Evolutionary conservation across 768 basidiomycete species (phyloP), one percentile per base, ranked within the genome.

Genomic region (Rhizopogon sp.): DNA sequence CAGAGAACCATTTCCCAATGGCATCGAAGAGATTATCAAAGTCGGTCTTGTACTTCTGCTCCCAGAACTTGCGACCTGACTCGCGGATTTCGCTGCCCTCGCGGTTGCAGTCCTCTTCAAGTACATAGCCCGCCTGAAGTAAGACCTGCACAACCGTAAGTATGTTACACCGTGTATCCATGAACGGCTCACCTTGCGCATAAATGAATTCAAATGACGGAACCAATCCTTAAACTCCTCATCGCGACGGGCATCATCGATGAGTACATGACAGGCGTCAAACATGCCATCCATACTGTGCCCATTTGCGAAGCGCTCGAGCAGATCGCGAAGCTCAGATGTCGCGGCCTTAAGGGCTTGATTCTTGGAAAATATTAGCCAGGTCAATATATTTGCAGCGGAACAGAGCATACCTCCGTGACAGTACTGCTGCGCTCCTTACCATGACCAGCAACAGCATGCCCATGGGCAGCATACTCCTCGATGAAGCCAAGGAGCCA

Each of bases 261-360:
- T 85, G 14, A 99, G 76, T 2, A 78, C 79, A 61, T 87, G 77
- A 40, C 88, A 75, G 5, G 93, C 80, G 58, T 89, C 81, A 37
- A 88, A 75, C 55, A 96, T 79, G 31, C 77, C 69, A 54, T 85
- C 75, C 70, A 94, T 79, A 39, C 82, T 83, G 61, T 73, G 66
- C 51, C 80, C 81, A 62, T 91, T 87, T 6, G 95, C 95, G 67
- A 98, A 94, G 20, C 96, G 86, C 70, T 98, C 94, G 41, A 97
- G 82, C 10, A 98, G 76, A 1, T 84, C 86, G 44, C 90, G 84
- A 29, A 94, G 78, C 64, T 93, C 83, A 39, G 66, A 58, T 25
- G 79, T 76, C 11, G 88, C 79, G 37, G 76, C 70, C 45, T 80
- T 73, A 63, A 95, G 74, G 5, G 76, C 66, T 2, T 77, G 72